Evolutionary conservation across 441 rosid genomes (phyloP), one percentile per base, ranked within the genome.

Genomic region (Hura crepitans): DNA sequence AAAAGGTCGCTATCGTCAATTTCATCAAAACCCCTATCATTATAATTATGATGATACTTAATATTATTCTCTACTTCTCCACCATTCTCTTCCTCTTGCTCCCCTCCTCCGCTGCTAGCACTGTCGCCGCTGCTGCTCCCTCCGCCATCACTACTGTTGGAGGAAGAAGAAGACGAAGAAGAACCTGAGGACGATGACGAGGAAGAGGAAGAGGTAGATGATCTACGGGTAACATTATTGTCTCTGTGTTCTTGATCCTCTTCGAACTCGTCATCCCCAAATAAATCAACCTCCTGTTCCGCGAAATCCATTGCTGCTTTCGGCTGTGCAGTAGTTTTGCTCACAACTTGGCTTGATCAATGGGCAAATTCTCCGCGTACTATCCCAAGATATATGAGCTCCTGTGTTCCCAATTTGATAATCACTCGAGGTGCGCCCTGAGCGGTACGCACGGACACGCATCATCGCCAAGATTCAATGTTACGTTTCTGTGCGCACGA

Each of bases 151-250:
- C 81, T 81, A 22, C 83, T 27, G 46, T 78, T 78, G 47, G 89
- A 83, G 1, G 93, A 85, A 37, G 96, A 84, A 3, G 85, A 84
- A 0, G 93, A 85, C 0, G 97, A 85, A 0, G 92, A 89, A n/a
- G 90, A 81, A 31, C 86, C 79, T 2, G 86, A 80, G 6, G 85
- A 86, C 8, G 95, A 83, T 0, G 93, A 83, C 0, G 92, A 83
- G 0, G 85, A 81, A 14, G 91, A 80, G 14, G 92, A 88, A 11
- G 75, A 81, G 5, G 85, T 81, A 39, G 90, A 85, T 1, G 90
- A 85, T 62, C 75, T 69, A 57, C 56, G 81, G 47, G 75, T 42
- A 3, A 76, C 76, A 23, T 71, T 69, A 74, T 49, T 61, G 62
- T 84, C 81, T 13, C 74, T 81, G 65, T 78, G 59, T 33, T 83